These are phyloP conservation scores for Warburgia ugandensis DNA, from an alignment of 164 flowering plant species.

Conservation along the genomic window DNA sequence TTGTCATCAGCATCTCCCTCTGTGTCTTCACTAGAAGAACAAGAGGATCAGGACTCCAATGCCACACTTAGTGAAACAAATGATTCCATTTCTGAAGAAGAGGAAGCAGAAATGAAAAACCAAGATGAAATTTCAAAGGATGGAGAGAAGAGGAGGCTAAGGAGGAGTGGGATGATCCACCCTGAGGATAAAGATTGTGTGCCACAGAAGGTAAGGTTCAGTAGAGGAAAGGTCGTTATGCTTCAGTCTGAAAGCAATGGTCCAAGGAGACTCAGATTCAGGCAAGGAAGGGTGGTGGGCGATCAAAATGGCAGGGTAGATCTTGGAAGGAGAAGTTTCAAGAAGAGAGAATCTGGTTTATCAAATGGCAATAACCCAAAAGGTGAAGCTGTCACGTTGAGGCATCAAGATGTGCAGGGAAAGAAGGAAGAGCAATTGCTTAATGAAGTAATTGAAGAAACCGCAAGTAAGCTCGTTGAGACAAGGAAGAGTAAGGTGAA, in stretches of 20 bases:
- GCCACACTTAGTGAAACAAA: conserved; percentile 11
- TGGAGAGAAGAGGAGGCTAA: conserved; percentile 12
- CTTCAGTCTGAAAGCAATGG: conserved; percentile 18
- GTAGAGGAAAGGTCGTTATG: conserved; percentile 40
- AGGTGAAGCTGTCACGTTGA: conserved; percentile 43
- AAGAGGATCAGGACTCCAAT: conserved; percentile 10
- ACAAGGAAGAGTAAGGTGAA: conserved; percentile 87
- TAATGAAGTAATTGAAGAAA: conserved; percentile 84
- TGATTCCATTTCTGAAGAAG: conserved; percentile 8
- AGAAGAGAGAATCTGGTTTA: conserved; percentile 27
- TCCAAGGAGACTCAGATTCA: conserved; percentile 11
- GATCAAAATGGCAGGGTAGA: conserved; percentile 3
- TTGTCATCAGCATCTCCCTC: conserved; percentile 9
- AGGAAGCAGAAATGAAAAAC: conserved; percentile 7
- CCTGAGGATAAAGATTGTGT: conserved; percentile 8
- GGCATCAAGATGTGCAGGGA: conserved; percentile 52
- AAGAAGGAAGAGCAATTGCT: conserved; percentile 57
- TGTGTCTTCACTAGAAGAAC: conserved; percentile 10
- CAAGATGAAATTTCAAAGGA: conserved; percentile 10
- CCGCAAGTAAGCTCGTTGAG: conserved; percentile 78
- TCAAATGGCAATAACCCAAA: conserved; percentile 13
- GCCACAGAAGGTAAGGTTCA: conserved; percentile 30
- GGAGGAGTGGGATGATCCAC: conserved; percentile 13
- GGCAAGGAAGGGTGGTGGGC: conserved; percentile 9
- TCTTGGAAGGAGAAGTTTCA: conserved; percentile 13